Conservation (phyloP, 108 stramenopile species). For the Cylindrotheca fusiformis region DNA sequence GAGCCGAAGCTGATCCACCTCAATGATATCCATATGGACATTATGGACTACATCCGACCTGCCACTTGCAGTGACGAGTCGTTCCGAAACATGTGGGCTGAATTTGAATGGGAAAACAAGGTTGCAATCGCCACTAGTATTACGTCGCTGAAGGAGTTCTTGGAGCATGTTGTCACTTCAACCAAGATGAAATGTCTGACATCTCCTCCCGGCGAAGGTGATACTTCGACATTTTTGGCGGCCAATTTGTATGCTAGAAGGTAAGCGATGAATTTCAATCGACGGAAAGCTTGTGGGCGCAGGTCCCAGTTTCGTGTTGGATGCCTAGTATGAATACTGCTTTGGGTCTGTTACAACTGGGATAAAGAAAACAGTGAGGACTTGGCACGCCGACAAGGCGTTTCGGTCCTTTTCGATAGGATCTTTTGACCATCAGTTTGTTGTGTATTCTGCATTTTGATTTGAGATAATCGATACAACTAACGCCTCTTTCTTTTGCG, state of each 20-base stretch:
- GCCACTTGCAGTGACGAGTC: slow-evolving; percentile 94
- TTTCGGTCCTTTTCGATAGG: slow-evolving; percentile 19
- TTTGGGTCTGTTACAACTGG: slow-evolving; percentile 75
- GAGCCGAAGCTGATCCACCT: slow-evolving; percentile 96
- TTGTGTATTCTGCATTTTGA: slow-evolving; percentile 20
- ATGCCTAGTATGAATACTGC: slow-evolving; percentile 46
- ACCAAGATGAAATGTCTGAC: slow-evolving; percentile 98
- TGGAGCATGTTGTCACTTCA: slow-evolving; percentile 92
- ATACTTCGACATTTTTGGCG: slow-evolving; percentile 91
- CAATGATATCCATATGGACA: slow-evolving; percentile 99
- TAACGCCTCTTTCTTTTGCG: slow-evolving; percentile 14
- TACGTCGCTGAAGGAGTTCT: slow-evolving; percentile 85
- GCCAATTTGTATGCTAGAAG: slow-evolving; percentile 98
- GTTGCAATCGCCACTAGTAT: slow-evolving; percentile 92
- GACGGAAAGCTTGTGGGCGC: too few relatives aligned
- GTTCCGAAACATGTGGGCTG: slow-evolving; percentile 99
- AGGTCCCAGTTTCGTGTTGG: slow-evolving; percentile 83
- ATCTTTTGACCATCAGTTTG: slow-evolving; percentile 22
- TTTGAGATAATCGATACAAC: slow-evolving; percentile 45
- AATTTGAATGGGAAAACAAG: slow-evolving; percentile 99
- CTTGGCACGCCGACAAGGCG: slow-evolving; percentile 74
- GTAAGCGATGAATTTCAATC: slow-evolving; percentile 44
- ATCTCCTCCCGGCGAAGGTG: slow-evolving; percentile 60
- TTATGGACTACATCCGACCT: slow-evolving; percentile 99
- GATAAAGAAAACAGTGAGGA: slow-evolving; percentile 39